Base-by-base conservation (phyloP, 805 yeast species). In the Sugiyamaella valdiviana region DNA sequence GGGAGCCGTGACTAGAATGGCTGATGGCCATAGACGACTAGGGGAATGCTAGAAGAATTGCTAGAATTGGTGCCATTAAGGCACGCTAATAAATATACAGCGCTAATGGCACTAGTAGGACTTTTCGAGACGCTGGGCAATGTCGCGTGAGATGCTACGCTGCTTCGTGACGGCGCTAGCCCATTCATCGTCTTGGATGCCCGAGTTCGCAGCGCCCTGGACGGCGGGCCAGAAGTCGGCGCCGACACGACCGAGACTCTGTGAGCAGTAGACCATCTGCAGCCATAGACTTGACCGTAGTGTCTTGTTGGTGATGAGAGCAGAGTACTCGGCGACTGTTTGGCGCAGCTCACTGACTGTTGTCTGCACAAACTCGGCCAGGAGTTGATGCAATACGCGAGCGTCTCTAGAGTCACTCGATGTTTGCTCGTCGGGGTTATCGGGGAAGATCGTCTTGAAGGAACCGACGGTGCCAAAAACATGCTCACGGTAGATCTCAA, bases 211-310 rank as follows among this genome's bases (percentile, higher is more conserved):
- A 6, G 54, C 22, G 1, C 72, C 51, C 32, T 54, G 59, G 4
- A 59, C 49, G 3, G 56, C 32, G 9, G 65, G 63, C 66, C 85
- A 83, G 62, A 86, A 85, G 57, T 84, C 86, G 2, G 78, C 79
- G 12, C 85, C 83, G 17, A 79, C 77, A 53, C 89, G 71, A 1
- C 84, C 81, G 45, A 91, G 70, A 35, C 95, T 82, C 61, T 84
- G 88, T n/a, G 95, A 83, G 55, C 96, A 86, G 66, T 90, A 91
- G 0, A 87, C 80, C 36, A 90, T 66, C 65, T 91, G 99, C 29
- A 91, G 67, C 54, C 90, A 77, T 19, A 89, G 69, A 0, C 91
- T 85, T 49, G 84, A 84, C 26, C 61, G 49, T 10, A 59, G 57
- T 14, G 63, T 48, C 10, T 54, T 46, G 40, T 66, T 69, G 2